These are phyloP conservation scores for Xylaria venustula DNA, from an alignment of 495 filamentous ascomycete species.

Conservation along the genomic window DNA sequence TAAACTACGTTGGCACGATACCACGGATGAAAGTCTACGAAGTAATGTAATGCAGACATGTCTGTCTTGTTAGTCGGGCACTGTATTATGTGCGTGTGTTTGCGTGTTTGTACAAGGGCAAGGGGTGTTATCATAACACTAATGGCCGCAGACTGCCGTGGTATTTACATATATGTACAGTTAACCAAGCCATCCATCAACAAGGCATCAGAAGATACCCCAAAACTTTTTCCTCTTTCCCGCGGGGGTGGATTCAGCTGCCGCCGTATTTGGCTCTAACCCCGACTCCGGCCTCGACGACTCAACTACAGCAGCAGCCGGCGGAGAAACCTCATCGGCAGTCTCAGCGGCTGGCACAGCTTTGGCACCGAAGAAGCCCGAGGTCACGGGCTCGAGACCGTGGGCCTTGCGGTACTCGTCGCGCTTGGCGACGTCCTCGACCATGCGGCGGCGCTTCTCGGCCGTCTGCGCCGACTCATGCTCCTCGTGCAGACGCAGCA, in stretches of 20 bases:
- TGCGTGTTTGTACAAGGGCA: slow-evolving; percentile 12
- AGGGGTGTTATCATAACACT: not conserved
- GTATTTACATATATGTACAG: not conserved
- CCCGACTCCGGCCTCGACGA: not conserved
- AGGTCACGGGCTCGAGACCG: slow-evolving; percentile 62
- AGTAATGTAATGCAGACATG: not conserved
- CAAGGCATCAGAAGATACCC: slow-evolving; percentile 39
- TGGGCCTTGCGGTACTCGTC: slow-evolving; percentile 77
- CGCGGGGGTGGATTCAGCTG: slow-evolving; percentile 15
- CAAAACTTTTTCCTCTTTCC: slow-evolving; percentile 41
- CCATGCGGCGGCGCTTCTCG: slow-evolving; percentile 62
- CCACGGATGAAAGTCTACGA: slow-evolving; percentile 16
- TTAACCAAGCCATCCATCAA: no score
- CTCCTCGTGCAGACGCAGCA: slow-evolving; percentile 68
- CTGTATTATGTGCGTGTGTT: not conserved
- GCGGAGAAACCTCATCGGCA: not conserved
- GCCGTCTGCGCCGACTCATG: slow-evolving; percentile 60
- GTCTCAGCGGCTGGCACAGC: slow-evolving; percentile 6
- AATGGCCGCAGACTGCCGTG: not conserved
- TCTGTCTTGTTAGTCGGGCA: slow-evolving; percentile 3
- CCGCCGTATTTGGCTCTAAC: not conserved
- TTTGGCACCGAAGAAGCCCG: slow-evolving; percentile 24
- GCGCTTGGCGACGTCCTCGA: slow-evolving; percentile 80
- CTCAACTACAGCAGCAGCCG: slow-evolving; percentile 8
- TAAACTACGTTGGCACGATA: slow-evolving; percentile 19